A percentile compares a stretch with the other conserved stretches of the same genome.
Conservation (phyloP, 768 basidiomycete species). For the Suillus plorans region DNA sequence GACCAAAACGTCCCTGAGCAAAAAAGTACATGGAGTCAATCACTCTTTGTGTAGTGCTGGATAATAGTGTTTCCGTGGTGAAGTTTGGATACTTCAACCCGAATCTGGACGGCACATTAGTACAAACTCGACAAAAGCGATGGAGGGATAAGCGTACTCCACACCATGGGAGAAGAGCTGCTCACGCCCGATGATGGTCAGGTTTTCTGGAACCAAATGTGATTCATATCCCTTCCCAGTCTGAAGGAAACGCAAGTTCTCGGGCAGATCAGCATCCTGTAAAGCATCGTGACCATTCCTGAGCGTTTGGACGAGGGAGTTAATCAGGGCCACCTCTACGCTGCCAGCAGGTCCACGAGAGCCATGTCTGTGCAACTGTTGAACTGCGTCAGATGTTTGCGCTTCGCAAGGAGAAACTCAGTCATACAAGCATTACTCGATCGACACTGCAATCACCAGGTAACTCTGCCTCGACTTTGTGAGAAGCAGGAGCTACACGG, state of each 20-base stretch:
- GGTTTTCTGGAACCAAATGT: conserved; percentile 32
- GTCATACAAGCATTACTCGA: conserved; percentile 32
- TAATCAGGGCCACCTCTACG: conserved; percentile 28
- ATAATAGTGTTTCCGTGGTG: conserved; percentile 18
- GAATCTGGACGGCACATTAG: conserved; percentile 12
- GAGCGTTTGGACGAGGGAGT: conserved; percentile 34
- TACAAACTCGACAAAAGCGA: not conserved
- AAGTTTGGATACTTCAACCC: conserved; percentile 22
- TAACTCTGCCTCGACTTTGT: conserved; percentile 24
- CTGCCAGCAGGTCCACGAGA: conserved; percentile 34
- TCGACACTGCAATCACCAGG: conserved; percentile 33
- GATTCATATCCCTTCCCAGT: conserved; percentile 34
- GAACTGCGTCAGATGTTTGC: not conserved
- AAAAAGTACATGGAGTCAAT: conserved; percentile 45
- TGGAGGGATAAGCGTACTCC: conserved; percentile 22
- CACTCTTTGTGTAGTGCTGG: conserved; percentile 23
- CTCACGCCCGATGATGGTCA: conserved; percentile 37
- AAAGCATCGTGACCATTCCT: conserved; percentile 23
- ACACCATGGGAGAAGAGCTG: conserved; percentile 42
- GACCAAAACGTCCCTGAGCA: conserved; percentile 38
- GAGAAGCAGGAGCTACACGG: conserved; percentile 23
- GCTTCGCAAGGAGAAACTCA: no score
- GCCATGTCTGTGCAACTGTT: conserved; percentile 43
- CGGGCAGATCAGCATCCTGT: conserved; percentile 29
- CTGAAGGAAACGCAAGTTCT: conserved; percentile 33